phyloP scores from a whole-genome alignment of 345 rosid species.

The Reutealis trisperma region DNA sequence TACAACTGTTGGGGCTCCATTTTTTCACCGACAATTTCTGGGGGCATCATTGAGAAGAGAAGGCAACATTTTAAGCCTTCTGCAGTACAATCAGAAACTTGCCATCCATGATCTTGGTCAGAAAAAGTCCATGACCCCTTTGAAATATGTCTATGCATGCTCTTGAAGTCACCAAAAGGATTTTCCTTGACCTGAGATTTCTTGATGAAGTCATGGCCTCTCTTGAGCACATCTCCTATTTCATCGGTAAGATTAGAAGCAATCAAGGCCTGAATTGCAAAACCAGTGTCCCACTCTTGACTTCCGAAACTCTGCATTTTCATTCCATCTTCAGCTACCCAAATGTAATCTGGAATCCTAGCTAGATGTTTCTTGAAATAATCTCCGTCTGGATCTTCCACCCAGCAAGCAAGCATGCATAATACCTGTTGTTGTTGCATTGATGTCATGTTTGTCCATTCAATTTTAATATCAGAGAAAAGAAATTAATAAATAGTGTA shows the following conservation, averaged over 20 bases:
- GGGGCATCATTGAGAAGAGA: constrained; percentile 65
- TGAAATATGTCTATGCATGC: constrained; percentile 53
- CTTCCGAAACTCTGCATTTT: constrained; percentile 92
- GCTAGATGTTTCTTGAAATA: constrained; percentile 76
- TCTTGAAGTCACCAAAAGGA: constrained; percentile 55
- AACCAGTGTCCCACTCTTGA: constrained; percentile 76
- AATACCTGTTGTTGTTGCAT: constrained; percentile 17
- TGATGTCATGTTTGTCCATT: no score
- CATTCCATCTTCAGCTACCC: constrained; percentile 98
- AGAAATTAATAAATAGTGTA: no score
- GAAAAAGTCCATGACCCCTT: constrained; percentile 75
- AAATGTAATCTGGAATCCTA: constrained; percentile 71
- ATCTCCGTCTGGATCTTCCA: constrained; percentile 45
- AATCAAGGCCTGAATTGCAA: constrained; percentile 74
- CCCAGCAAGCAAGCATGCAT: constrained; percentile 48
- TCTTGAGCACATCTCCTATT: constrained; percentile 54
- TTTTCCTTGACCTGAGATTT: constrained; percentile 56
- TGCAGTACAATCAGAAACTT: constrained; percentile 65
- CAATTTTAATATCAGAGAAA: no score
- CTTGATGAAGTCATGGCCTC: constrained; percentile 75
- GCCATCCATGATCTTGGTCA: constrained; percentile 74
- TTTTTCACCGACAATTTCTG: constrained; percentile 60
- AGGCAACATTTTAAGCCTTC: constrained; percentile 73
- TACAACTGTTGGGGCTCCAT: constrained; percentile 51
- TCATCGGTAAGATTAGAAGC: constrained; percentile 58